A percentile compares a stretch with the other conserved stretches of the same genome.
Conservation (phyloP, 257 asterid species). For the Gardenia jasminoides region DNA sequence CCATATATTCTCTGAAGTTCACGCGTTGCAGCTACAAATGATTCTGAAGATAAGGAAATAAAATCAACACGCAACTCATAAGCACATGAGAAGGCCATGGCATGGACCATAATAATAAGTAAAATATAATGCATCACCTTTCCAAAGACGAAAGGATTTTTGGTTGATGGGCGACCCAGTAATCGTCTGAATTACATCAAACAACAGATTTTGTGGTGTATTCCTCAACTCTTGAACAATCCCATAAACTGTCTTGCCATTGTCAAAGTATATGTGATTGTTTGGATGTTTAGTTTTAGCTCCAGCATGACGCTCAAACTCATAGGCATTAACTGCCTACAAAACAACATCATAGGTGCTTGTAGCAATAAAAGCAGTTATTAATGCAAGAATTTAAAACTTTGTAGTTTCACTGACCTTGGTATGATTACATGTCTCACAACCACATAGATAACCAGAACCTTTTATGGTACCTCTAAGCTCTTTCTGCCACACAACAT, state of each 20-base stretch:
- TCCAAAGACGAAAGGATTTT: slow-evolving; percentile 35
- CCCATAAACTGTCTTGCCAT: slow-evolving; percentile 38
- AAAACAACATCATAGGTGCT: not conserved
- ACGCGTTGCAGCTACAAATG: slow-evolving; percentile 38
- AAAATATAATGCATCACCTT: slow-evolving; percentile 22
- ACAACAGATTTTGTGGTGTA: slow-evolving; percentile 31
- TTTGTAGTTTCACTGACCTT: slow-evolving; percentile 18
- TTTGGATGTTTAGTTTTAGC: slow-evolving; percentile 40
- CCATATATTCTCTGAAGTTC: slow-evolving; percentile 40
- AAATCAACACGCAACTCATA: not conserved
- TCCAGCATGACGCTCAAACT: slow-evolving; percentile 45
- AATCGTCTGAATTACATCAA: slow-evolving; percentile 35
- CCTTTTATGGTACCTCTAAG: slow-evolving; percentile 31
- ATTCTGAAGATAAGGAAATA: slow-evolving; percentile 24
- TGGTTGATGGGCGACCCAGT: slow-evolving; percentile 35
- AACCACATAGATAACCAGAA: slow-evolving; percentile 40
- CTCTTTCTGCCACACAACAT: slow-evolving; percentile 29
- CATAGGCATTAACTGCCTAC: slow-evolving; percentile 39
- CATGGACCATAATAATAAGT: not conserved
- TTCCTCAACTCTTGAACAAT: slow-evolving; percentile 39
- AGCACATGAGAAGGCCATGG: not conserved
- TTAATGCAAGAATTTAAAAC: not conserved
- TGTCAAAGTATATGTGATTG: slow-evolving; percentile 39
- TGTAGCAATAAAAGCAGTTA: not conserved
- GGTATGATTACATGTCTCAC: slow-evolving; percentile 32